These are phyloP conservation scores for Sporisorium reilianum DNA, from an alignment of 1,284 basidiomycete species.

Conservation along the genomic window DNA sequence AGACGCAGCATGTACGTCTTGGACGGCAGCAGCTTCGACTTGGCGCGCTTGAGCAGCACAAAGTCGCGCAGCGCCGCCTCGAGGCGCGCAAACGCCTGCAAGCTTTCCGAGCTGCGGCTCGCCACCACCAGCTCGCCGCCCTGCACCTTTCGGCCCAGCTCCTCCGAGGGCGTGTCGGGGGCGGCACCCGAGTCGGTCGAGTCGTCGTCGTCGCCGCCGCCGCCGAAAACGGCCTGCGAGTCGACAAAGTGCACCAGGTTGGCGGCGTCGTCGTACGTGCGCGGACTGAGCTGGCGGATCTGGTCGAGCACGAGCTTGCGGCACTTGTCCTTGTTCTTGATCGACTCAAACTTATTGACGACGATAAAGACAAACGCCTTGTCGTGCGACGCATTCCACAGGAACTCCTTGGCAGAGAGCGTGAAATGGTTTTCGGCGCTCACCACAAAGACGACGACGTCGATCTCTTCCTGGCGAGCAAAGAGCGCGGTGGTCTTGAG, in stretches of 20 bases:
- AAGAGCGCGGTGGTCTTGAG: conserved; percentile 96
- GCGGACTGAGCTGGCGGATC: conserved; percentile 89
- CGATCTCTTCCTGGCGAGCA: conserved; percentile 96
- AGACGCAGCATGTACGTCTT: conserved; percentile 91
- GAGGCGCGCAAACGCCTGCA: conserved; percentile 81
- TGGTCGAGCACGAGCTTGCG: conserved; percentile 90
- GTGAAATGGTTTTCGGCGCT: conserved; percentile 99
- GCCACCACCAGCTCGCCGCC: conserved; percentile 20
- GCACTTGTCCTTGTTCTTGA: conserved; percentile 95
- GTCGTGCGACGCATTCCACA: conserved; percentile 91
- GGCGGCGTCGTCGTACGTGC: conserved; percentile 88
- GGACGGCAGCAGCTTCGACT: conserved; percentile 95
- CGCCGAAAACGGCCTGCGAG: conserved; percentile 72
- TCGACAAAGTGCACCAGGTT: conserved; percentile 99
- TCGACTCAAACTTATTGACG: conserved; percentile 97
- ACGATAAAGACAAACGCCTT: conserved; percentile 99
- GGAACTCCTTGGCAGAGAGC: conserved; percentile 92
- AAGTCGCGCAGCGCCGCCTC: conserved; percentile 94
- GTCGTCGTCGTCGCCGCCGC: too few relatives aligned
- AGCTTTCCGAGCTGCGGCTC: conserved; percentile 23
- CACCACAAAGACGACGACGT: conserved; percentile 98
- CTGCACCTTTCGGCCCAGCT: conserved; percentile 42
- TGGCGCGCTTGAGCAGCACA: conserved; percentile 91
- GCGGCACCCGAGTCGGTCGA: conserved; percentile 39
- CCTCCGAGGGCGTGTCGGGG: conserved; percentile 51